Base-by-base conservation (phyloP, 768 basidiomycete genomes). In the Ephemerocybe angulata region DNA sequence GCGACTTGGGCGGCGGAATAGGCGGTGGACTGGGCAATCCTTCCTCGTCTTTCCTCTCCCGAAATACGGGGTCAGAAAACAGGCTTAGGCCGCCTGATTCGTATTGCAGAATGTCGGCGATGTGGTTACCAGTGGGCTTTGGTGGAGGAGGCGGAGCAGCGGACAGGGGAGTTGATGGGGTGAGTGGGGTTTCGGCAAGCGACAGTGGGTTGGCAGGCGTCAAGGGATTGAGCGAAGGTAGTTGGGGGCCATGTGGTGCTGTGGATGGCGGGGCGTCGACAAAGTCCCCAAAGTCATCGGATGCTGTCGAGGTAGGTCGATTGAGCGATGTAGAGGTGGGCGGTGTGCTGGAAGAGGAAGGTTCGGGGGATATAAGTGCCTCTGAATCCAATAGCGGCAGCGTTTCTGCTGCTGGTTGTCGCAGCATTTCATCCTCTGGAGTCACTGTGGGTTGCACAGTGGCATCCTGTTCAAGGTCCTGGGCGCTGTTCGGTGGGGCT, bases 11-110 rank as follows among this genome's bases (percentile, higher is more conserved):
- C 48, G 48, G 48, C 8, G 48, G 48, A 2, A 22, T 7, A 15
- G 48, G 43, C 8, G 43, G 21, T 6, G 22, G 12, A 35, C 10
- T 10, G 10, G 33, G 33, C 33, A 35, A 19, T 15, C 5, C 7
- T 15, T 44, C 19, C 2, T 44, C 19, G 42, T 22, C n/a, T 25
- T 44, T 17, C n/a, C 15, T 44, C 21, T 44, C 42, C 15, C 19
- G 29, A 31, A 50, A 50, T 2, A 22, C 48, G 30, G 48, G 48
- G 31, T 50, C 48, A 21, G 48, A 31, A 31, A 50, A 50, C 13
- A 50, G 48, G 19, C 30, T 19, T 13, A 50, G 11, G 15, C 48
- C 48, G 19, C 48, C 48, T 8, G 19, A 31, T 33, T 50, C 48
- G 21, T 50, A 29, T 19, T 50, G 13, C 15, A 50, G 15, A 15